Conservation (phyloP, 2,329 filamentous ascomycete species). For the Xylaria sp. region DNA sequence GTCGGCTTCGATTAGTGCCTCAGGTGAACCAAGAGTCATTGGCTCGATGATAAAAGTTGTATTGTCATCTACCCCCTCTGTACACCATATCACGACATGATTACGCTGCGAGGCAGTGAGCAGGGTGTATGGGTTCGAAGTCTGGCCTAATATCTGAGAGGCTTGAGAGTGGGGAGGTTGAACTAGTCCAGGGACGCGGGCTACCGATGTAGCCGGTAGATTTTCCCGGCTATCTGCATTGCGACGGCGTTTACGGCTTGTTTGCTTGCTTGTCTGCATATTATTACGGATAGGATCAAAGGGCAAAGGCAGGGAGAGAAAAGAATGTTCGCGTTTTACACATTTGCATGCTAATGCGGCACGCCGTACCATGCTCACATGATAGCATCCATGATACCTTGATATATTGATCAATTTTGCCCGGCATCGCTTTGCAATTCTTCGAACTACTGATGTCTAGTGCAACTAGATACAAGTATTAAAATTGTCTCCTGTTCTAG, state of each 20-base stretch:
- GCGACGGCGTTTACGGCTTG: slow-evolving; percentile 46
- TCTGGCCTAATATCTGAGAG: neutral
- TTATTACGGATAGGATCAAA: slow-evolving; percentile 23
- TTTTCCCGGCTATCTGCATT: slow-evolving; percentile 43
- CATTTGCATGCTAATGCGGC: neutral
- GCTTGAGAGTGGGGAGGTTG: neutral
- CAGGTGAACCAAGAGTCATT: neutral
- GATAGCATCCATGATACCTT: slow-evolving; percentile 7
- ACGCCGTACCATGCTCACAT: neutral
- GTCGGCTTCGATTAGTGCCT: slow-evolving; percentile 46
- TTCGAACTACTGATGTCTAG: no score
- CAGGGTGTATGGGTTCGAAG: neutral
- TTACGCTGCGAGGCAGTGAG: neutral
- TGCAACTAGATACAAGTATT: no score
- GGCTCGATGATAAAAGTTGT: neutral
- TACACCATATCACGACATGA: neutral
- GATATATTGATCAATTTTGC: neutral
- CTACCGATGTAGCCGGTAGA: neutral
- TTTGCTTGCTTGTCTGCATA: slow-evolving; percentile 8
- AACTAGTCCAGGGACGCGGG: neutral
- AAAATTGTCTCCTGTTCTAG: no score
- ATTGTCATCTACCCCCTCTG: neutral
- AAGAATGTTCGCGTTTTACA: neutral
- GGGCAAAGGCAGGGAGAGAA: slow-evolving; percentile 7
- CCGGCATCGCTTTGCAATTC: no score